Conservation (phyloP, 345 rosid genomes). For the Hibiscus trionum region DNA sequence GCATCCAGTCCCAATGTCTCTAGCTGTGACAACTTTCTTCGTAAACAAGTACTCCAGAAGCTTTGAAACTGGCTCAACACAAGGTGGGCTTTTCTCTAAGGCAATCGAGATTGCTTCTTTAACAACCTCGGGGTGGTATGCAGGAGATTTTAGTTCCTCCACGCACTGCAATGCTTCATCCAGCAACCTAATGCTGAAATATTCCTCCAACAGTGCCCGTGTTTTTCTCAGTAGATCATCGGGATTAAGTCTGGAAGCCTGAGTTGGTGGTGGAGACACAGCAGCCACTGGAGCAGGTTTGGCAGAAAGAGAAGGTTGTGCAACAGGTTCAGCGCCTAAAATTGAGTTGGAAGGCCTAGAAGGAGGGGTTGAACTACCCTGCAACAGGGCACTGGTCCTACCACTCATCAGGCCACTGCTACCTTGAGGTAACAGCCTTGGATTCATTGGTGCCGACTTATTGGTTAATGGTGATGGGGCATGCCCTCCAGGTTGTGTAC, state of each 20-base stretch:
- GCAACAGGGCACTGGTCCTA: conserved; percentile 72
- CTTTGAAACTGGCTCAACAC: conserved; percentile 37
- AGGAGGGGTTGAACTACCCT: conserved; percentile 38
- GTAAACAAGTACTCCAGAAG: conserved; percentile 44
- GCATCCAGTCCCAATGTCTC: conserved; percentile 40
- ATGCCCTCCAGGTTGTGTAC: conserved; percentile 36
- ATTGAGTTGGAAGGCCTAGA: conserved; percentile 17
- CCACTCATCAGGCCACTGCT: conserved; percentile 53
- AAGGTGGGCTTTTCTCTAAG: conserved; percentile 65
- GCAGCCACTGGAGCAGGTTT: conserved; percentile 14
- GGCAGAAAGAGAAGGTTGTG: conserved; percentile 22
- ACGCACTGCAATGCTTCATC: conserved; percentile 75
- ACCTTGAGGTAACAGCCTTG: conserved; percentile 35
- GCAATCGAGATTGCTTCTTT: conserved; percentile 75
- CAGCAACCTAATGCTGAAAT: conserved; percentile 39
- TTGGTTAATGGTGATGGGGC: conserved; percentile 32
- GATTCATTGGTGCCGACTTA: conserved; percentile 50
- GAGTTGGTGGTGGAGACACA: conserved; percentile 14
- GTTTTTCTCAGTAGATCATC: conserved; percentile 51
- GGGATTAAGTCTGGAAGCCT: conserved; percentile 27
- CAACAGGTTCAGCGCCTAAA: conserved; percentile 21
- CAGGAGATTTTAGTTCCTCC: conserved; percentile 36
- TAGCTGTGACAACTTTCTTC: conserved; percentile 40
- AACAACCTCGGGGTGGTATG: conserved; percentile 45
- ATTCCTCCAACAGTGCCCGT: conserved; percentile 59